Evolutionary conservation across 768 basidiomycete species (phyloP), one percentile per base, ranked within the genome.

Genomic region (Kwoniella newhampshirensis): DNA sequence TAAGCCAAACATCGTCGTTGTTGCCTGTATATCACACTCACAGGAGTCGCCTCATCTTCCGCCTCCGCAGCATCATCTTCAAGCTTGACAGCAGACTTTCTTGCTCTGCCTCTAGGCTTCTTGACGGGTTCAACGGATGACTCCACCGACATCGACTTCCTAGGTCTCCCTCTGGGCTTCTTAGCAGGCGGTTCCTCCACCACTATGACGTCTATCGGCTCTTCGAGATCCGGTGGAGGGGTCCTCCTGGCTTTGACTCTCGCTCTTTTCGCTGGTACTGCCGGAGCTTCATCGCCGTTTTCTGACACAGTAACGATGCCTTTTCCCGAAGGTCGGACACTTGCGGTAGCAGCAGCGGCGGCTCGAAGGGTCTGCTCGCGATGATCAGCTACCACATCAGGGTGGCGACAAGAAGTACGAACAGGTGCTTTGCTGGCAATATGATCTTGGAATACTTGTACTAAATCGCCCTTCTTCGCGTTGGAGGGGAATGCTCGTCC

Each of bases 401-500:
- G 26, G 45, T 13, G 23, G 45, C 12, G 23, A 23, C 11, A 40
- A 37, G 25, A 5, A 25, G 18, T 15, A 68, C 67, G 47, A 25
- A 71, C 73, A 8, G 54, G n/a, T 35, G 69, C 71, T 45, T 65
- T 58, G n/a, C 63, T 51, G 21, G 53, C 28, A n/a, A 76, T 66
- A 13, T 66, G 25, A 2, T 54, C 30, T 27, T 71, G 64, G 43
- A 76, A 76, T 3, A 57, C 53, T 21, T 60, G 42, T 1, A 76
- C 55, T 2, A 76, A 59, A 32, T 74, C 75, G 7, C 69, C 67
- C 54, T 76, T 76, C 57, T 73, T 76, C 6, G 63, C 61, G 12
- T 60, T 44, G 4, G 66, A 54, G 13, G 67, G 45, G 39, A 55
- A 57, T 2, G 46, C 42, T 11, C 69, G 51, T n/a, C 54, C 60